Base-by-base conservation (phyloP, 2,329 filamentous ascomycete genomes). In the Penicillium psychrosexuale region DNA sequence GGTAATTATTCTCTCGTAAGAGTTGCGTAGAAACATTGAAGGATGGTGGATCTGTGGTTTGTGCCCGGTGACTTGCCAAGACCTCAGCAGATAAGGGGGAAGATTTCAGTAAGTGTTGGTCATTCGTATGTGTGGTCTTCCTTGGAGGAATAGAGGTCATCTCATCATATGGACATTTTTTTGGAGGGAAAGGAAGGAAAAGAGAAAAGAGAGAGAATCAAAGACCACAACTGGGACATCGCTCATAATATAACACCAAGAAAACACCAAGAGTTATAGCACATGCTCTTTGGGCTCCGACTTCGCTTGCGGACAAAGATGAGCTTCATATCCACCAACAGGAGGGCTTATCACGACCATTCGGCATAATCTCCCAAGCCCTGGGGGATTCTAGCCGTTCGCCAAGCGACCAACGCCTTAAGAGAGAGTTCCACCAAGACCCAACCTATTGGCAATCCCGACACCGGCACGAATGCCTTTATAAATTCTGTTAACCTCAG, bases 1-100 rank as follows among this genome's bases (percentile, higher is more conserved):
- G 62, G 61, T 65, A 64, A 63, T 64, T 64, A 55, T 43, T 61
- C 58, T 65, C 62, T 64, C 62, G 62, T 64, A 63, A 49, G 12
- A 11, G 27, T 28, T 28, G 42, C 46, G 39, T 44, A 48, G 33
- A 36, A 13, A 31, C 11, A 13, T 28, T 40, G 47, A 43, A 51
- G 39, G 49, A 43, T 8, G 47, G 59, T 64, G 62, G 62, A 64
- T 62, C 61, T 40, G 51, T 40, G 51, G 37, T 27, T n/a, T 42
- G 39, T 51, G 30, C 45, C 51, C 19, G 47, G 17, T 44, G n/a
- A 24, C 27, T 17, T 40, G 47, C 58, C 45, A 55, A 43, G 47
- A 43, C 47, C 38, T n/a, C 15, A 13, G 19, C 31, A 37, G 62
- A 60, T 62, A 61, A 65, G 61, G 33, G 11, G 22, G 27, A 31